Evolutionary conservation across 148 eudicot species (phyloP).

Genomic region (Diospyros kaki): DNA sequence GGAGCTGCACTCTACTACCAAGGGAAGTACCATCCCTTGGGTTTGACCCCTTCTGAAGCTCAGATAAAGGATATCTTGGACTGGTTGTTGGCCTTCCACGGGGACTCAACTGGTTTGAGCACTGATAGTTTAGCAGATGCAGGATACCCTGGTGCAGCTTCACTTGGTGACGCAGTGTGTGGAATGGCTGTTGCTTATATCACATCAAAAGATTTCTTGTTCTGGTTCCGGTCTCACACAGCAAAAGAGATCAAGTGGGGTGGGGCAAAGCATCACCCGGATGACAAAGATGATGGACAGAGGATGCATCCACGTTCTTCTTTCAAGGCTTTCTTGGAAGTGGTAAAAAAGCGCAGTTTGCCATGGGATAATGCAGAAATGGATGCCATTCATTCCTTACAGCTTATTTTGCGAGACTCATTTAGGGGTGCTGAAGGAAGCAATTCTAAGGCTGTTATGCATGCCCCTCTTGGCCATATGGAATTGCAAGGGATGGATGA

Average conservation of each 20-base stretch:
- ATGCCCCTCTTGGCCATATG: conserved; percentile 34
- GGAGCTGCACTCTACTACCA: conserved; percentile 83
- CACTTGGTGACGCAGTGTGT: conserved; percentile 81
- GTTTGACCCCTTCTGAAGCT: conserved; percentile 78
- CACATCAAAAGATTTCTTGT: conserved; percentile 68
- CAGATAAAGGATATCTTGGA: conserved; percentile 82
- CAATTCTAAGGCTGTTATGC: conserved; percentile 52
- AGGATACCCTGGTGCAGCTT: conserved; percentile 77
- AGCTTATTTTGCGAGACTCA: conserved; percentile 79
- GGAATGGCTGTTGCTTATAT: conserved; percentile 98
- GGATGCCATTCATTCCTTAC: conserved; percentile 96
- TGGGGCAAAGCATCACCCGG: conserved; percentile 90
- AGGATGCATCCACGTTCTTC: conserved; percentile 96
- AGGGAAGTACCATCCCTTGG: conserved; percentile 68
- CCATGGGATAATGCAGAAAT: conserved; percentile 95
- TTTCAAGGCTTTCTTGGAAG: conserved; percentile 81
- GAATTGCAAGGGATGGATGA: conserved; percentile 66
- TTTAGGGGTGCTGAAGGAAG: conserved; percentile 45
- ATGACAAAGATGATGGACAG: conserved; percentile 81
- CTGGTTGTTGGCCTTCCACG: conserved; percentile 67
- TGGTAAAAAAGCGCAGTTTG: conserved; percentile 76
- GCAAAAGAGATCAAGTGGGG: conserved; percentile 97
- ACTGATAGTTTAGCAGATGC: conserved; percentile 89
- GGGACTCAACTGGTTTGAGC: conserved; percentile 88
- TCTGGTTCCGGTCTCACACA: conserved; percentile 90